Conservation (phyloP, 495 filamentous ascomycete species). For the Aspergillus egyptiacus region DNA sequence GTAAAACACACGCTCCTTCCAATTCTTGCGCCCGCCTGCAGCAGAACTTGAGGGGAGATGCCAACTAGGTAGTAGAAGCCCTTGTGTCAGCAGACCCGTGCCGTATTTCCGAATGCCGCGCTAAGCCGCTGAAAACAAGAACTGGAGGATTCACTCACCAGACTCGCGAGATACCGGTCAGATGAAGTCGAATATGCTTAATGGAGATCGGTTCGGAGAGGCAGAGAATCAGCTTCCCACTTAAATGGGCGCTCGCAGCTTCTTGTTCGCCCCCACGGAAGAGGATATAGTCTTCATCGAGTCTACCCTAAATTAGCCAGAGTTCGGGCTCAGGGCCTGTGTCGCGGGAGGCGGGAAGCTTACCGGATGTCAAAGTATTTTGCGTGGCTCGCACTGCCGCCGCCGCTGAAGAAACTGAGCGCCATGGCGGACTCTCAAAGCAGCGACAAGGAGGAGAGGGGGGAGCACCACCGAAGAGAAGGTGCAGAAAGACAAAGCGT, state of each 20-base stretch:
- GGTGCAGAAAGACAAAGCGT: conserved; percentile 9
- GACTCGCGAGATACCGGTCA: conserved; percentile 65
- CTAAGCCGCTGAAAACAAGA: conserved; percentile 4
- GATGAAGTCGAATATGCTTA: conserved; percentile 63
- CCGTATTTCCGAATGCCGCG: conserved; percentile 4
- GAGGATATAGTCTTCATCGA: conserved; percentile 73
- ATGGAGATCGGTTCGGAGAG: conserved; percentile 61
- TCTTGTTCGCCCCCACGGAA: conserved; percentile 72
- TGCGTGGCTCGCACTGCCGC: conserved; percentile 43
- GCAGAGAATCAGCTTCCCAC: conserved; percentile 70
- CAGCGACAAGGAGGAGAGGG: conserved; percentile 7
- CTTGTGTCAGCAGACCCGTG: conserved; percentile 11
- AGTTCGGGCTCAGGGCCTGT: conserved; percentile 9
- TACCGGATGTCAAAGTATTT: conserved; percentile 55
- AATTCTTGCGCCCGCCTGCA: conserved; percentile 40
- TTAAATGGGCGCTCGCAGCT: conserved; percentile 66
- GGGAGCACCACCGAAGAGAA: conserved; percentile 10
- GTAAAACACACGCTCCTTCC: conserved; percentile 51
- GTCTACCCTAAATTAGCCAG: conserved; percentile 41
- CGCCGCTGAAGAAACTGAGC: conserved; percentile 46
- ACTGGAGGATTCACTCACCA: conserved; percentile 46
- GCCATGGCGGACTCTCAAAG: conserved; percentile 32
- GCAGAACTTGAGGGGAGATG: conserved; percentile 41
- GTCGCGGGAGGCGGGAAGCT: conserved; percentile 18
- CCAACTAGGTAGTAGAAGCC: conserved; percentile 34